Evolutionary conservation across 2,329 filamentous ascomycete species (phyloP).

Genomic region (Calonectria fujianensis): DNA sequence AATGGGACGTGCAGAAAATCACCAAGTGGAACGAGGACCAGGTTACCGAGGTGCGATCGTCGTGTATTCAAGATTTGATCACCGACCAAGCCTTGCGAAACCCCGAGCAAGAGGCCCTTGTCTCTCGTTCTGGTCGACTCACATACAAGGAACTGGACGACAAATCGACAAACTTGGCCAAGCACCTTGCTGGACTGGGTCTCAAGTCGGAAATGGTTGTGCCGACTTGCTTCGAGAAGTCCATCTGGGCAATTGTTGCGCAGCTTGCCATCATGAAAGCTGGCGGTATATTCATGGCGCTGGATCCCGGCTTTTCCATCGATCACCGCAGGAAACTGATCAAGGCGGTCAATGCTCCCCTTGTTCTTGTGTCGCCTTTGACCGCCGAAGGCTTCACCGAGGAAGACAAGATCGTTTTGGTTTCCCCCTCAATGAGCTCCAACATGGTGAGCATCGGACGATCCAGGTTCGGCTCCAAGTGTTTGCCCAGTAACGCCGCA

Average conservation of each 20-base stretch:
- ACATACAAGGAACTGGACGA: conserved; percentile 4
- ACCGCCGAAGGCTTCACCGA: conserved; percentile 3
- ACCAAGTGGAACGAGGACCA: conserved; percentile 20
- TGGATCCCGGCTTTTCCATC: conserved; percentile 21
- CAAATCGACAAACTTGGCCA: conserved; percentile 18
- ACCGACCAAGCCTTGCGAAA: neutral
- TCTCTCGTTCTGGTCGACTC: neutral
- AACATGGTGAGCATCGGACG: neutral
- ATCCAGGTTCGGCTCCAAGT: neutral
- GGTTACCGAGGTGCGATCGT: conserved; percentile 13
- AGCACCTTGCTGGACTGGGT: neutral
- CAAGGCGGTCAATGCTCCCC: neutral
- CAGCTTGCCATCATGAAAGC: conserved; percentile 29
- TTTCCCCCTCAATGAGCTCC: conserved; percentile 7
- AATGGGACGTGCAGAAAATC: conserved; percentile 6
- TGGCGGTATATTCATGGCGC: conserved; percentile 16
- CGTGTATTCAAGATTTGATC: conserved; percentile 17
- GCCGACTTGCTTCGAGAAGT: conserved; percentile 29
- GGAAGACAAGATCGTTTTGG: conserved; percentile 12
- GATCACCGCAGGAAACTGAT: neutral
- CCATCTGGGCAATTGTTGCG: conserved; percentile 24
- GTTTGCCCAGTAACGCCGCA: neutral
- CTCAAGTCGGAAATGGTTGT: conserved; percentile 15
- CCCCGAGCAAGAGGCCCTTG: neutral
- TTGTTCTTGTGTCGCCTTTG: conserved; percentile 10